Evolutionary conservation across 352 stramenopile species (phyloP).

Genomic region (Phytopythium boreale): DNA sequence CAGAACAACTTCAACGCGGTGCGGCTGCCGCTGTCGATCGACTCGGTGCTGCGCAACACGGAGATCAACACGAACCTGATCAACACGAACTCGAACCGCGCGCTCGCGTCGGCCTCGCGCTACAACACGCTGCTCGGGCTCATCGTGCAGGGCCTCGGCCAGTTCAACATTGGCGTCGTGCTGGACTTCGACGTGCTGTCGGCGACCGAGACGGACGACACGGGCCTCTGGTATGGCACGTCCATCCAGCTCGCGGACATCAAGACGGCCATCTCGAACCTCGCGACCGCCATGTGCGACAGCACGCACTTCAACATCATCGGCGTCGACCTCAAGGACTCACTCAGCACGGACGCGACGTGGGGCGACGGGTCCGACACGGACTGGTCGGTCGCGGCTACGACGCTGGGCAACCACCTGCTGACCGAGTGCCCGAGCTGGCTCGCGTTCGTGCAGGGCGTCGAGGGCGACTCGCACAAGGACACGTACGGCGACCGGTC

Average conservation of each 20-base stretch:
- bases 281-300: conserved; percentile 69
- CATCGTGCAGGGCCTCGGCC: conserved; percentile 62
- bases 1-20: conserved; percentile 84
- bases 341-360: conserved; percentile 51
- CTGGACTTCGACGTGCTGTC: conserved; percentile 81
- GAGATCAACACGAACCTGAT: conserved; percentile 57
- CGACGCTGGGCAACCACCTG: conserved; percentile 63
- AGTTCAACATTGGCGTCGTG: conserved; percentile 76
- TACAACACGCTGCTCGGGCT: conserved; percentile 70
- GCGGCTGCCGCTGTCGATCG: conserved; percentile 69
- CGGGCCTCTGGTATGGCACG: conserved; percentile 67
- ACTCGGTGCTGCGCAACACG: conserved; percentile 66
- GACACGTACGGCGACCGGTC: conserved; percentile 48
- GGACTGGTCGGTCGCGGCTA: conserved; percentile 69
- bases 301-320: conserved; percentile 85
- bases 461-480: conserved; percentile 69
- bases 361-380: conserved; percentile 80
- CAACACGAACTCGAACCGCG: conserved; percentile 86
- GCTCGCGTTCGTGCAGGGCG: conserved; percentile 72
- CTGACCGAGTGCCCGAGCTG: conserved; percentile 66
- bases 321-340: conserved; percentile 81
- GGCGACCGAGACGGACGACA: conserved; percentile 36
- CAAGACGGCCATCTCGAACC: conserved; percentile 72
- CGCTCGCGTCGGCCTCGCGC: conserved; percentile 44
- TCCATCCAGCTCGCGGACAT: conserved; percentile 74